Evolutionary conservation across 2,329 filamentous ascomycete species (phyloP).

Genomic region (Gaeumannomyces tritici): DNA sequence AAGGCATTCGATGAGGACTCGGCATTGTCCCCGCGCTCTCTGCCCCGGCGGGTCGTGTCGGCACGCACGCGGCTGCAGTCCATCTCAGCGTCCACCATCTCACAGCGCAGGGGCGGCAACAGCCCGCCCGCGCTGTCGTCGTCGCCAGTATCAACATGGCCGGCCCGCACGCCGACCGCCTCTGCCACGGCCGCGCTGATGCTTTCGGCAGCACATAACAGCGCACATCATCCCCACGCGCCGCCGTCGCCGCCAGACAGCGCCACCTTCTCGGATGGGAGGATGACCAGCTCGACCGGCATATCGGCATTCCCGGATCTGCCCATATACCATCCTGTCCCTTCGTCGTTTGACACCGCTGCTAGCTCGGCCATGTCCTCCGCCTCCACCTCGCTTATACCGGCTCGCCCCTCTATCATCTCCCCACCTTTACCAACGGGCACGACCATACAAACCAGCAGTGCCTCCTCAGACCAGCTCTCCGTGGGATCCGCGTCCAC

Average conservation of each 20-base stretch:
- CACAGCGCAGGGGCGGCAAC: slow-evolving; percentile 1
- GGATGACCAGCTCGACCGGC: not conserved
- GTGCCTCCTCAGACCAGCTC: not conserved
- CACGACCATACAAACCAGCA: not conserved
- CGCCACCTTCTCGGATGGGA: not conserved
- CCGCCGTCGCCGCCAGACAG: slow-evolving; percentile 7
- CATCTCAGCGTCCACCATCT: slow-evolving; percentile 2
- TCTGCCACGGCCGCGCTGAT: not conserved
- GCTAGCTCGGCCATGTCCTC: not conserved
- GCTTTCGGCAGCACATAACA: slow-evolving; percentile 3
- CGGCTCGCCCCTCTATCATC: not conserved
- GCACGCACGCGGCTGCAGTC: not conserved
- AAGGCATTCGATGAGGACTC: not conserved
- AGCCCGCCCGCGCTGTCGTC: not conserved
- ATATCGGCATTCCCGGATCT: not conserved
- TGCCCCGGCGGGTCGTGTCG: not conserved
- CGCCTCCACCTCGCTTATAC: not conserved
- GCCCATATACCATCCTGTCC: slow-evolving; percentile 3
- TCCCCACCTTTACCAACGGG: not conserved
- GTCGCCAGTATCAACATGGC: not conserved
- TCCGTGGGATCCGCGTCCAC: not conserved
- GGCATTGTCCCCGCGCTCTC: not conserved
- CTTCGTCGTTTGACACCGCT: not conserved
- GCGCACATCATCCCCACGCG: not conserved
- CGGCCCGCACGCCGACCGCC: not conserved